Conservation (phyloP, 2,329 filamentous ascomycete species). For the Mycosphaerella sp. region DNA sequence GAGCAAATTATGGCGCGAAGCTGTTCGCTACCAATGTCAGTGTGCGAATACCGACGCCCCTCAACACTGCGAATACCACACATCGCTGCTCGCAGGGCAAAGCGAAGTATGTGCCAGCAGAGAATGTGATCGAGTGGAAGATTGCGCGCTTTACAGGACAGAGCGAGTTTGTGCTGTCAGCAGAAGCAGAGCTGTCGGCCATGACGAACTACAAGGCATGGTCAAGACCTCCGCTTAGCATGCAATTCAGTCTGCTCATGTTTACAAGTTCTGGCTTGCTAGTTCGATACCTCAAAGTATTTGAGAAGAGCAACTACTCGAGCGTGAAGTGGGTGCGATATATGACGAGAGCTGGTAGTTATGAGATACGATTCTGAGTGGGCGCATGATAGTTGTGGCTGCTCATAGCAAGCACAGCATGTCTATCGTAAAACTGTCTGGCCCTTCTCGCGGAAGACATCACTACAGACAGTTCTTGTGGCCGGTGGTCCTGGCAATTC, state of each 20-base stretch:
- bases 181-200: constrained; percentile 84
- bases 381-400: neutral
- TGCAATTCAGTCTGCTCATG: constrained; percentile 94
- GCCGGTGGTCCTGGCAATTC: too few relatives aligned
- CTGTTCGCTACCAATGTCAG: constrained; percentile 96
- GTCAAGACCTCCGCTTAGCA: constrained; percentile 84
- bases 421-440: too few relatives aligned
- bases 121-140: constrained; percentile 99
- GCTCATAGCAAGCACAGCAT: too few relatives aligned
- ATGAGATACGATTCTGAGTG: constrained; percentile 61
- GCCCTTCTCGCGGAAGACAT: too few relatives aligned
- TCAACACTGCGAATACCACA: constrained; percentile 91
- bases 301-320: constrained; percentile 98
- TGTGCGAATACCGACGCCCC: constrained; percentile 85
- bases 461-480: too few relatives aligned
- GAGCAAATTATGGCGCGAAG: constrained; percentile 93
- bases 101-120: constrained; percentile 95
- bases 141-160: constrained; percentile 98
- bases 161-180: constrained; percentile 89
- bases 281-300: constrained; percentile 94
- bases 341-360: constrained; percentile 96
- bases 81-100: constrained; percentile 93
- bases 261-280: constrained; percentile 91
- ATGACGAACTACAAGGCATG: constrained; percentile 99
- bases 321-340: constrained; percentile 99